These are phyloP conservation scores for Diphasiastrum complanatum DNA, from an alignment of 83 land plant genomes.

Conservation along the genomic window DNA sequence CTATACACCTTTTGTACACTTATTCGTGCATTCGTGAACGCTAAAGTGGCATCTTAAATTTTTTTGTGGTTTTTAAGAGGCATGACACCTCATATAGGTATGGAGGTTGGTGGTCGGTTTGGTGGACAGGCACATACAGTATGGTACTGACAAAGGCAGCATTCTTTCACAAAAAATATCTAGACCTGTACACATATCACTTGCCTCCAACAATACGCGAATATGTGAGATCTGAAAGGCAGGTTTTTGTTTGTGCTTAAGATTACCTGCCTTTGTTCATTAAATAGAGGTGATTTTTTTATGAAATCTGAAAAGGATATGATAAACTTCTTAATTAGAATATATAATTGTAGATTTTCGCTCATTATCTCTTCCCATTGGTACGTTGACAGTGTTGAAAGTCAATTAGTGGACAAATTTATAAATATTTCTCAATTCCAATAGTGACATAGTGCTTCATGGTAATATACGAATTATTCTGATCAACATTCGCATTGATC, in stretches of 20 bases:
- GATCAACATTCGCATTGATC: not conserved
- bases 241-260: not conserved
- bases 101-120: slow-evolving; percentile 99
- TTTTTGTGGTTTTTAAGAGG: no score
- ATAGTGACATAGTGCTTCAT: no score
- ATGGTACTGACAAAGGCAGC: slow-evolving; percentile 95
- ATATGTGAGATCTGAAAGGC: slow-evolving; percentile 71
- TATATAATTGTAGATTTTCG: no score
- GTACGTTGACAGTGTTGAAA: not conserved
- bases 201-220: slow-evolving; percentile 76
- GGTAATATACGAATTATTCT: no score
- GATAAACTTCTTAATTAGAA: no score
- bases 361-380: no score
- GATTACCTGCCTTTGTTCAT: not conserved
- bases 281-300: no score
- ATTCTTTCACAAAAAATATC: slow-evolving; percentile 77
- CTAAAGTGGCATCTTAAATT: no score
- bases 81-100: slow-evolving; percentile 38
- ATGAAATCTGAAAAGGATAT: no score
- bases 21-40: no score
- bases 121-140: slow-evolving; percentile 98
- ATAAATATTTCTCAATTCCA: no score
- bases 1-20: not conserved
- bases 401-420: no score
- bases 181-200: slow-evolving; percentile 64